Evolutionary conservation across 306 rosid genomes (phyloP), one percentile per base, ranked within the genome.

Genomic region (Medicago ruthenica): DNA sequence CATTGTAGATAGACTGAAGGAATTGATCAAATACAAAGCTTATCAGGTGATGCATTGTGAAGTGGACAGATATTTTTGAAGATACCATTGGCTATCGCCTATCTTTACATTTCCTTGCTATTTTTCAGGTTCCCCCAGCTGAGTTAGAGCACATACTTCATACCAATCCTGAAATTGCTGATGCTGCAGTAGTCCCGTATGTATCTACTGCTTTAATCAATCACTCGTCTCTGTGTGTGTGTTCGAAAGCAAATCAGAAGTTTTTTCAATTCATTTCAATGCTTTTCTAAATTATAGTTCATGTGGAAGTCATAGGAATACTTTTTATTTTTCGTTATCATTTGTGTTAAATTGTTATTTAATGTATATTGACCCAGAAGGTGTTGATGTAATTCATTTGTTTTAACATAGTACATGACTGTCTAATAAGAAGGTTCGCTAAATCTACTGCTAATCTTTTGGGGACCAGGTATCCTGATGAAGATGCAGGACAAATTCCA

Each of bases 131-230:
- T 53, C 96, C 99, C 17, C 99, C 99, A 0, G 96, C 93, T 58
- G 97, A 95, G 77, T 80, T 95, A 83, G 97, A 92, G 67, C 90
- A 86, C 40, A 55, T 95, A 74, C 97, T 92, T 78, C 88, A 68
- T 67, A 40, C 92, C 44, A 77, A 89, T 81, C 90, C 96, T n/a
- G 90, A 84, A 69, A 88, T 95, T 83, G 83, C 82, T 2, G 99
- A 95, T 81, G 91, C 81, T 44, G 96, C 99, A 48, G 97, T 95
- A 55, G 50, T 95, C 79, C 97, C 99, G 99, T 95, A 88, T 44
- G 97, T 55, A 47, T 75, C 37, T 16, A 1, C 11, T 20, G 39
- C 64, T 40, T 15, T 21, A 34, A 41, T 34, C 20, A 47, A 77
- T 41, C 42, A 15, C 16, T 18, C 48, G 21, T 16, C n/a, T 27